These are phyloP conservation scores for Oryza meyeriana DNA, from an alignment of 176 grass and related monocot genomes.

Conservation along the genomic window DNA sequence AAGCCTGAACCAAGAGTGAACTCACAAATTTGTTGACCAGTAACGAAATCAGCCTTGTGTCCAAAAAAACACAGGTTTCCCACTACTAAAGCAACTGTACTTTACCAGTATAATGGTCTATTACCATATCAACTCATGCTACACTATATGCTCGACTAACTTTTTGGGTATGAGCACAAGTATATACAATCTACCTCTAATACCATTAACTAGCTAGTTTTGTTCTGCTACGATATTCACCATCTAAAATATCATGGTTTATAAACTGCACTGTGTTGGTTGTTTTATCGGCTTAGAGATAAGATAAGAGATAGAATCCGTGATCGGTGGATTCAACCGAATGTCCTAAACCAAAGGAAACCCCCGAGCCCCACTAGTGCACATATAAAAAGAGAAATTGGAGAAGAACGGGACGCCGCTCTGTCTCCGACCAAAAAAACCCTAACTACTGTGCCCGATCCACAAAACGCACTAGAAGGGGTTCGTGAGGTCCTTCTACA, in stretches of 20 bases:
- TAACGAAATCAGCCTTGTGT: no score
- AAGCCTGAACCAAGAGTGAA: background rate
- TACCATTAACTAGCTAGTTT: background rate
- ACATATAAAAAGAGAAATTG: no score
- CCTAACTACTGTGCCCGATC: no score
- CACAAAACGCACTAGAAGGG: no score
- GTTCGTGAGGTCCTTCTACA: no score
- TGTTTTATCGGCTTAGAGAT: no score
- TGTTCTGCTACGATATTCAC: background rate
- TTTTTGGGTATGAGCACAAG: background rate
- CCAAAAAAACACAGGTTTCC: background rate
- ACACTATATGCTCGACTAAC: background rate
- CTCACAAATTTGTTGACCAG: background rate
- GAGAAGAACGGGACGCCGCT: no score
- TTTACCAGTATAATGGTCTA: background rate
- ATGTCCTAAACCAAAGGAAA: no score
- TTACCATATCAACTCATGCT: background rate
- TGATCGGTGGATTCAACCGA: no score
- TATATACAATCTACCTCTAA: slow-evolving; percentile 2
- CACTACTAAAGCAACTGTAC: background rate
- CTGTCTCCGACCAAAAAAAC: no score
- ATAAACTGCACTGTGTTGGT: background rate
- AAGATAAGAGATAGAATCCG: no score
- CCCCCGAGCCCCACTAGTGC: no score
- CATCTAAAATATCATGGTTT: background rate